Conservation (phyloP, 192 early-diverging fungal genomes). For the Piromyces finnis region DNA sequence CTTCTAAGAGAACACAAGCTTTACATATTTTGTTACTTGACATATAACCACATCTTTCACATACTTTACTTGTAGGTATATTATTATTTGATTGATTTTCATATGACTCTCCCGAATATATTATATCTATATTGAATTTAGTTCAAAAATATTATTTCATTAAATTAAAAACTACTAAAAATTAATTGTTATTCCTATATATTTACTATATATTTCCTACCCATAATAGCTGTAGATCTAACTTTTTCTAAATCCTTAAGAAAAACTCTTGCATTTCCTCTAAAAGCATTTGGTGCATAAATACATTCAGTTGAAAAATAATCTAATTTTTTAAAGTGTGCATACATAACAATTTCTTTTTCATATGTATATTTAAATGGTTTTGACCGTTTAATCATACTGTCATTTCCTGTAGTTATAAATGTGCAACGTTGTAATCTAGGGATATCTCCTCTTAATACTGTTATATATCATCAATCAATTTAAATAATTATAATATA, state of each 20-base stretch:
- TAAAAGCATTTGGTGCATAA: conserved; percentile 93
- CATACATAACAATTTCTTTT: conserved; percentile 99
- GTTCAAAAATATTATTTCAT: not conserved
- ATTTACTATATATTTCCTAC: conserved; percentile 24
- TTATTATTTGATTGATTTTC: not conserved
- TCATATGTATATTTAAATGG: conserved; percentile 99
- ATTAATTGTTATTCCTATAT: no score
- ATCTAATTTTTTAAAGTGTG: conserved; percentile 88
- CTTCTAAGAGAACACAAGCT: conserved; percentile 84
- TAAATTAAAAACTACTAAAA: no score
- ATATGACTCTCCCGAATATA: not conserved
- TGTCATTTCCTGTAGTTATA: conserved; percentile 63
- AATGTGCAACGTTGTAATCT: conserved; percentile 81
- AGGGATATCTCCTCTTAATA: conserved; percentile 84
- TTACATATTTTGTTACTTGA: conserved; percentile 82
- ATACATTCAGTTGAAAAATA: conserved; percentile 98
- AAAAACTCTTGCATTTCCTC: conserved; percentile 84
- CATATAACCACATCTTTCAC: conserved; percentile 88
- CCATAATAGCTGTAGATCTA: conserved; percentile 70
- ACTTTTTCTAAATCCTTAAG: conserved; percentile 89
- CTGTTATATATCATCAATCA: conserved; percentile 10
- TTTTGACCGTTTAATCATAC: conserved; percentile 67
- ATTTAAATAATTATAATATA: not conserved
- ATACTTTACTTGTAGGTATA: conserved; percentile 13
- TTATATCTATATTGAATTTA: not conserved